Percentiles rank a stretch among this genome's conserved stretches.
Conservation (phyloP, 805 yeast species). For the Komagataella pastoris region DNA sequence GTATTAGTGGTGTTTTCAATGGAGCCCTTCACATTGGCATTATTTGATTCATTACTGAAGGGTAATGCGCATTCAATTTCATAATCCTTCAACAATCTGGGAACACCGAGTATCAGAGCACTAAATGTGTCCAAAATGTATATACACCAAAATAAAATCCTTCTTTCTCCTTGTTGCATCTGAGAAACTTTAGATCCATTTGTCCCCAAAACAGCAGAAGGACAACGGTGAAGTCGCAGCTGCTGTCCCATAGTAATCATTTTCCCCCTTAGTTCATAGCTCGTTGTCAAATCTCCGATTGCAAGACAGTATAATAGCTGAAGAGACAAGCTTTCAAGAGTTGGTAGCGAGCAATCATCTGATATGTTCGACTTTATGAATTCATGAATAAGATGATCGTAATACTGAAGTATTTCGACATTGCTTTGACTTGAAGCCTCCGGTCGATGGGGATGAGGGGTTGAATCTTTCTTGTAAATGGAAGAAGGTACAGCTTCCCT, state of each 20-base stretch:
- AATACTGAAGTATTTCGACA: slow-evolving; percentile 29
- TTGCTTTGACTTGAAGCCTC: slow-evolving; percentile 8
- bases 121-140: slow-evolving; percentile 67
- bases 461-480: not conserved
- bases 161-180: slow-evolving; percentile 70
- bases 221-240: slow-evolving; percentile 73
- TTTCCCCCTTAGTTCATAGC: slow-evolving; percentile 66
- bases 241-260: slow-evolving; percentile 79
- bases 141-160: slow-evolving; percentile 75
- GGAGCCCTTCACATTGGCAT: slow-evolving; percentile 6
- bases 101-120: slow-evolving; percentile 70
- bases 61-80: slow-evolving; percentile 85
- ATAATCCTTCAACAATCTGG: slow-evolving; percentile 63
- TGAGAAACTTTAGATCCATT: slow-evolving; percentile 51
- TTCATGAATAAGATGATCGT: slow-evolving; percentile 48
- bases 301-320: slow-evolving; percentile 61
- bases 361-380: slow-evolving; percentile 50
- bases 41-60: slow-evolving; percentile 25
- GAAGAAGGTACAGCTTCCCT: not conserved
- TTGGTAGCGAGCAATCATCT: slow-evolving; percentile 46
- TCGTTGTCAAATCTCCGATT: slow-evolving; percentile 58
- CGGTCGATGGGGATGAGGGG: slow-evolving; percentile 1
- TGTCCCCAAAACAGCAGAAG: slow-evolving; percentile 64
- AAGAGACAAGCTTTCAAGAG: slow-evolving; percentile 56
- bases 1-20: slow-evolving; percentile 37